Conservation (phyloP, 768 basidiomycete genomes). For the Rhizopogon vulgaris region DNA sequence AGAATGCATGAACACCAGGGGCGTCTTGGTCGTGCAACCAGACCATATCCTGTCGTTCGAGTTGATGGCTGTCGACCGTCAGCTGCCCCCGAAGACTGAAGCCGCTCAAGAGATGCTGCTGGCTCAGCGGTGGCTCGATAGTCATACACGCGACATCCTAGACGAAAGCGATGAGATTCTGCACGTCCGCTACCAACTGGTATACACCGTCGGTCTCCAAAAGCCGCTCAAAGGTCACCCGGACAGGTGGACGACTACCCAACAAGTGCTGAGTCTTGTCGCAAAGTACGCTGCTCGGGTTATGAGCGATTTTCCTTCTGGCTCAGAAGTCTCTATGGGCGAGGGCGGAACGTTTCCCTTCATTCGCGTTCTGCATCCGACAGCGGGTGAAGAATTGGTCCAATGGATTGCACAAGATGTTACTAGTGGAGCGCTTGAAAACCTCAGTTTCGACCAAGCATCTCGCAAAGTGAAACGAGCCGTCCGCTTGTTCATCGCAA, state of each 20-base stretch:
- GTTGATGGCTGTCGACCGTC: constrained; percentile 38
- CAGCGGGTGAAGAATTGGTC: constrained; percentile 10
- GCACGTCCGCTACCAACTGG: constrained; percentile 30
- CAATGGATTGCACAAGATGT: constrained; percentile 11
- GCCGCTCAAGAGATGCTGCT: constrained; percentile 1
- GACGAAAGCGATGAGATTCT: constrained; percentile 40
- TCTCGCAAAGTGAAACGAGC: background rate
- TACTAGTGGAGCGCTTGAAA: constrained; percentile 9
- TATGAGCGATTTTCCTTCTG: background rate
- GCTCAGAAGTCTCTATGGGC: constrained; percentile 14
- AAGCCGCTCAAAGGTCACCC: constrained; percentile 23
- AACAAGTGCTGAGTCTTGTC: constrained; percentile 25
- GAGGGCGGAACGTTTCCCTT: constrained; percentile 16
- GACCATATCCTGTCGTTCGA: constrained; percentile 49
- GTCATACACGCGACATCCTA: constrained; percentile 32
- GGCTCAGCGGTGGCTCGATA: constrained; percentile 13
- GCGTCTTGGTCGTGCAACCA: constrained; percentile 45
- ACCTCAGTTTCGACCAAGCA: constrained; percentile 12
- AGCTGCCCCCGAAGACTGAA: constrained; percentile 10
- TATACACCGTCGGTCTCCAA: constrained; percentile 30
- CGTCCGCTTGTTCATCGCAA: constrained; percentile 19
- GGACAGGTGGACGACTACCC: constrained; percentile 28
- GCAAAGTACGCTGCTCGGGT: constrained; percentile 11
- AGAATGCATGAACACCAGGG: constrained; percentile 32
- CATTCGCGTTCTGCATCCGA: constrained; percentile 15